phyloP scores from a whole-genome alignment of 78 protist genomes.

The Guillardia theta region DNA sequence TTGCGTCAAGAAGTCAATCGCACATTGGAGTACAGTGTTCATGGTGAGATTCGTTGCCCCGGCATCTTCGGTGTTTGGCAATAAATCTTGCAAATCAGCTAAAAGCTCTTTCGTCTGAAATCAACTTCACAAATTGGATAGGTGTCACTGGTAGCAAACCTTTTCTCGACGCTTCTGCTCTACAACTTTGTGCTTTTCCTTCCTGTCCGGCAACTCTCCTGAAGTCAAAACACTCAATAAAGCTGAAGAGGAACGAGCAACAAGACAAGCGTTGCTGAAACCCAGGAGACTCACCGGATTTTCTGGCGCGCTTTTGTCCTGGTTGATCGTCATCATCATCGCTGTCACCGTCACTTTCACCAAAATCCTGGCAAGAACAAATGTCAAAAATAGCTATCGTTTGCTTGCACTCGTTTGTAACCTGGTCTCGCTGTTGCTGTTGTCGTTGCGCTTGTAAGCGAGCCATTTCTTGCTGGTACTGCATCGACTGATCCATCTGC shows the following conservation, averaged over 20 bases:
- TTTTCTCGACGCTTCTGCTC: conserved; percentile 31
- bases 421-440: no score
- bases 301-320: background rate
- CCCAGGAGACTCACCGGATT: background rate
- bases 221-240: background rate
- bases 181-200: conserved; percentile 29
- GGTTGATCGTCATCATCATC: background rate
- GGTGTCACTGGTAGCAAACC: no score
- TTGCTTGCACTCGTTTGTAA: no score
- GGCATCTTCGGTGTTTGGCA: conserved; percentile 18
- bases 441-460: no score
- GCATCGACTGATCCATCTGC: no score
- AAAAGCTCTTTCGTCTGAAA: conserved; percentile 27
- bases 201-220: background rate
- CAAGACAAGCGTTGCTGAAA: background rate
- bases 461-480: no score
- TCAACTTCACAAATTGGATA: no score
- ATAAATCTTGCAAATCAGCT: conserved; percentile 1
- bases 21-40: conserved; percentile 21
- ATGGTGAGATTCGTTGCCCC: background rate
- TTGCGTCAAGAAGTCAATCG: background rate
- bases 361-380: no score
- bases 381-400: no score
- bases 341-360: background rate
- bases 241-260: background rate